These are phyloP conservation scores for Fusarium cyanostomum DNA, from an alignment of 2,329 filamentous ascomycete genomes.

Conservation along the genomic window DNA sequence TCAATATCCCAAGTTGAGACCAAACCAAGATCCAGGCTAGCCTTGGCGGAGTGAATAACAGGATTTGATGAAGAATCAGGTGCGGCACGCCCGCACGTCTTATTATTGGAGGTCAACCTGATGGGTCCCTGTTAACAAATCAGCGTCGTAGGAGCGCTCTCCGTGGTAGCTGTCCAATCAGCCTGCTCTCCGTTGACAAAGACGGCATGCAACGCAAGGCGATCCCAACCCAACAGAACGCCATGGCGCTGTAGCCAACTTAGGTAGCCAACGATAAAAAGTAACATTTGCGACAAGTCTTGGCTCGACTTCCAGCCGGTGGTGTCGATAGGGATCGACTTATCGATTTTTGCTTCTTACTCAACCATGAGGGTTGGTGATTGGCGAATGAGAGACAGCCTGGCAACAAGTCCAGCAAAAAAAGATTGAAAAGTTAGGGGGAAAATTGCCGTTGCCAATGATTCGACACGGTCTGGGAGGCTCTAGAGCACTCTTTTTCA, in stretches of 20 bases:
- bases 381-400: not conserved
- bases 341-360: slow-evolving; percentile 6
- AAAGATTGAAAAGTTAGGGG: too few relatives aligned
- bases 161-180: slow-evolving; percentile 4
- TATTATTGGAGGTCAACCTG: not conserved
- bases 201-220: slow-evolving; percentile 19
- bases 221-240: slow-evolving; percentile 13
- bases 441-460: not conserved
- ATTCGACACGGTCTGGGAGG: not conserved
- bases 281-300: slow-evolving; percentile 5
- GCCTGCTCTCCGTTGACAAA: not conserved
- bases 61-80: not conserved
- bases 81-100: not conserved
- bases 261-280: slow-evolving; percentile 1
- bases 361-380: not conserved
- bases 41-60: not conserved
- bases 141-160: not conserved
- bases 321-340: not conserved
- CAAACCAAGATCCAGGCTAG: not conserved
- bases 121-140: slow-evolving; percentile 2
- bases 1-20: not conserved
- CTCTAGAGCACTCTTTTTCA: not conserved
- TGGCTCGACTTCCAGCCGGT: not conserved
- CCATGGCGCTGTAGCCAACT: slow-evolving; percentile 19
- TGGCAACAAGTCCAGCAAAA: too few relatives aligned